Percentiles rank a stretch among this genome's conserved stretches.
These are phyloP conservation scores for Tylopilus felleus DNA, from an alignment of 768 basidiomycete genomes.

Conservation along the genomic window DNA sequence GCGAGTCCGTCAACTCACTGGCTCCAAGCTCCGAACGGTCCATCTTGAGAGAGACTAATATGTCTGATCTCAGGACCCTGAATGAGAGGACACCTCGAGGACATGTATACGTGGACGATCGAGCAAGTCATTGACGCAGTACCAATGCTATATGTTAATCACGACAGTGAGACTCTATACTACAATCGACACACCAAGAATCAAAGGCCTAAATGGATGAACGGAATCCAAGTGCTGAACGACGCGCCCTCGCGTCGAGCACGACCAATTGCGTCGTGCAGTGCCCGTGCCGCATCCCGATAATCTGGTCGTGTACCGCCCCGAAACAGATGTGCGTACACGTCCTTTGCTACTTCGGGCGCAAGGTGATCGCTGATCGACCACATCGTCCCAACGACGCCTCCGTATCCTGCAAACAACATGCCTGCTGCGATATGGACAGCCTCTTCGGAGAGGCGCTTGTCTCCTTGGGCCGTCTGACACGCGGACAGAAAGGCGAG, in stretches of 20 bases:
- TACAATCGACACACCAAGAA: background rate
- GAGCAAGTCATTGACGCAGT: too few species aligned
- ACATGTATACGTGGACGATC: too few species aligned
- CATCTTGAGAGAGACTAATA: too few species aligned
- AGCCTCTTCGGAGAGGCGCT: background rate
- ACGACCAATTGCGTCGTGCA: background rate
- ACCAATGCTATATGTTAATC: background rate
- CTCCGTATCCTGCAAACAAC: slow-evolving; percentile 29
- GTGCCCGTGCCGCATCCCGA: background rate
- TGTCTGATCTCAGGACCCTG: too few species aligned
- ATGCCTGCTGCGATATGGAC: slow-evolving; percentile 22
- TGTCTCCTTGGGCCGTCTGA: too few species aligned
- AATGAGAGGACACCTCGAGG: too few species aligned
- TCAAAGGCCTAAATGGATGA: background rate
- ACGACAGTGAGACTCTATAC: background rate
- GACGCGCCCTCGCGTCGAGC: background rate
- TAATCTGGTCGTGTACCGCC: background rate
- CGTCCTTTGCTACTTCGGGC: slow-evolving; percentile 11
- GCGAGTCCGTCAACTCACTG: too few species aligned
- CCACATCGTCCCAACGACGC: slow-evolving; percentile 7
- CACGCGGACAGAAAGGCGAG: background rate
- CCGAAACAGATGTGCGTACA: background rate
- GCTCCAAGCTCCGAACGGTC: too few species aligned
- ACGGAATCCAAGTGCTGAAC: background rate
- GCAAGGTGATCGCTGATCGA: slow-evolving; percentile 23